These are phyloP conservation scores for Exsudoporus frostii DNA, from an alignment of 768 basidiomycete genomes.

Conservation along the genomic window DNA sequence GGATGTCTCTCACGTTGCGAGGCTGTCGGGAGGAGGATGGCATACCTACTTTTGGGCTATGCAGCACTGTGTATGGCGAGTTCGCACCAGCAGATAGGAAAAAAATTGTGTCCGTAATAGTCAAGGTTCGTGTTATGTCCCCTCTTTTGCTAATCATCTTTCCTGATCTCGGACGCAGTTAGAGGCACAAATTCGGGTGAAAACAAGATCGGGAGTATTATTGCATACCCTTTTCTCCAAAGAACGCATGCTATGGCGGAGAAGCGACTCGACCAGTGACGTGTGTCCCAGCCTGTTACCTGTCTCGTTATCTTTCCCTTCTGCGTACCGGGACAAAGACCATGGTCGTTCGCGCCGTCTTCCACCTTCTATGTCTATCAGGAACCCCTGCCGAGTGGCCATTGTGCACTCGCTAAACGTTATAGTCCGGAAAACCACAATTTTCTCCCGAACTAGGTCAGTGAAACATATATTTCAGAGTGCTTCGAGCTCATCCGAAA, in stretches of 20 bases:
- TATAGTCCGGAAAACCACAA: constrained; percentile 19
- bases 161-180: constrained; percentile 16
- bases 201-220: constrained; percentile 6
- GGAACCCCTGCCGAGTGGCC: constrained; percentile 22
- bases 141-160: background rate
- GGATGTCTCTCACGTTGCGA: constrained; percentile 29
- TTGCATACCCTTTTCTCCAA: constrained; percentile 23
- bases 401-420: constrained; percentile 26
- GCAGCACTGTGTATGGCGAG: constrained; percentile 29
- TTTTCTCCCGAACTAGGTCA: constrained; percentile 26
- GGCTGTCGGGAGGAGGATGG: constrained; percentile 32
- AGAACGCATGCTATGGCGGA: constrained; percentile 23
- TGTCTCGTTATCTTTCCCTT: constrained; percentile 29
- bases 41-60: constrained; percentile 29
- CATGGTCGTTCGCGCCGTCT: constrained; percentile 23
- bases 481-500: constrained; percentile 1
- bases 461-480: constrained; percentile 3
- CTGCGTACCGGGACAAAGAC: constrained; percentile 22
- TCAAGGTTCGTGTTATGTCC: constrained; percentile 21
- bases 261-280: constrained; percentile 2
- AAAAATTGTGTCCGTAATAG: constrained; percentile 25
- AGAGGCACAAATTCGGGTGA: constrained; percentile 23
- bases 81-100: constrained; percentile 26
- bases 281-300: constrained; percentile 29
- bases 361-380: constrained; percentile 30